Evolutionary conservation across 2,329 filamentous ascomycete genomes (phyloP).

Genomic region (Pseudocercospora fijiensis): DNA sequence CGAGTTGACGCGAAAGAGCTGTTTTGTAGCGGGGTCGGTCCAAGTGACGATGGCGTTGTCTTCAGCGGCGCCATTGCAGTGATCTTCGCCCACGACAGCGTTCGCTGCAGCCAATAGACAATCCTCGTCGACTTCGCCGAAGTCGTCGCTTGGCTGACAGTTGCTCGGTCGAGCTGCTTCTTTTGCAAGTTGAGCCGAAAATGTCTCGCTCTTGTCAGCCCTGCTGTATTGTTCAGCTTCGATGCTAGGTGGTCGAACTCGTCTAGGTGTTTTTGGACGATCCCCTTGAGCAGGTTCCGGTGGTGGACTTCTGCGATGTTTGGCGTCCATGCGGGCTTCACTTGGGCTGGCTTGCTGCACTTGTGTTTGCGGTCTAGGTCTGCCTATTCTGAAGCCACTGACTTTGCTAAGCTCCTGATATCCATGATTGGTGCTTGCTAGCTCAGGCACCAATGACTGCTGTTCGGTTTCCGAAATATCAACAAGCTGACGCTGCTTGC

Average conservation of each 20-base stretch:
- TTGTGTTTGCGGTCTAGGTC: neutral
- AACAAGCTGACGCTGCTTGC: neutral
- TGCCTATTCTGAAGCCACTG: neutral
- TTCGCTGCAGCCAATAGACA: slow-evolving; percentile 22
- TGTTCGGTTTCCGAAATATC: neutral
- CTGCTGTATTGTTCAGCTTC: slow-evolving; percentile 1
- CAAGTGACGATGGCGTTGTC: slow-evolving; percentile 52
- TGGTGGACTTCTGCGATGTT: too few species aligned
- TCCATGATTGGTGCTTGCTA: neutral
- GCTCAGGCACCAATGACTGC: neutral
- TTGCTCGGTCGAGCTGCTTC: too few species aligned
- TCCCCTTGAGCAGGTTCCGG: neutral
- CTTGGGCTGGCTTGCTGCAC: neutral
- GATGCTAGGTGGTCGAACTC: neutral
- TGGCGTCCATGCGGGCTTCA: neutral
- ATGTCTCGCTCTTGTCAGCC: neutral
- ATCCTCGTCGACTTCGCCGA: slow-evolving; percentile 30
- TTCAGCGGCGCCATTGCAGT: neutral
- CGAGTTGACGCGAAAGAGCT: slow-evolving; percentile 53
- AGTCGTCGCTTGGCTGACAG: slow-evolving; percentile 29
- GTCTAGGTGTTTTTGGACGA: neutral
- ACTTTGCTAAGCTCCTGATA: neutral
- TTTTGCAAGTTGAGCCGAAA: neutral
- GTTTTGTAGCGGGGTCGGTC: slow-evolving; percentile 61
- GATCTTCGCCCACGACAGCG: neutral